These are phyloP conservation scores for Trichaptum fuscoviolaceum DNA, from an alignment of 768 basidiomycete genomes.

Conservation along the genomic window DNA sequence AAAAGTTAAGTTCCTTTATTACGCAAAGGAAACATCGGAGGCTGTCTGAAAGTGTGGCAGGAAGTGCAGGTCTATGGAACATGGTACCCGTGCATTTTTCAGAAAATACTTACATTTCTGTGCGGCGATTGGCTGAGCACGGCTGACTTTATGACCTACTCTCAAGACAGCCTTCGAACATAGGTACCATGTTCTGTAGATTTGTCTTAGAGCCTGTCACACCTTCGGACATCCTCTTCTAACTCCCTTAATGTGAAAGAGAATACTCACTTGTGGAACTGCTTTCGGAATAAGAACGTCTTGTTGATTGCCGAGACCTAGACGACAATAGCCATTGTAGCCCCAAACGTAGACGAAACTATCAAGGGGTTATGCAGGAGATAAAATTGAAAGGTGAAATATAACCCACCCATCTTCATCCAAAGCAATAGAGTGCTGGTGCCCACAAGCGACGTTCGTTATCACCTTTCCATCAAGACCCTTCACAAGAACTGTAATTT, in stretches of 20 bases:
- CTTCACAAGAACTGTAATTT: conserved; percentile 56
- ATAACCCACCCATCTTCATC: conserved; percentile 62
- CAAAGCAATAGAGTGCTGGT: conserved; percentile 81
- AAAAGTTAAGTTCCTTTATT: neutral
- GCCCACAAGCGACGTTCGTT: conserved; percentile 76
- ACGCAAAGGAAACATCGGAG: no score
- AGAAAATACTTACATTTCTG: no score
- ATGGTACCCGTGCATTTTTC: no score
- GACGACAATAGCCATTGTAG: conserved; percentile 85
- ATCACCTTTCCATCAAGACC: conserved; percentile 76
- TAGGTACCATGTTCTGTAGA: no score
- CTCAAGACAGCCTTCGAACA: no score
- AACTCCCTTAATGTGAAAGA: neutral
- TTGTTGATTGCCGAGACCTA: conserved; percentile 83
- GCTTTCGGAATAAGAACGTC: conserved; percentile 76
- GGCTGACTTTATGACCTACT: no score
- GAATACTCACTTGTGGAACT: conserved; percentile 62
- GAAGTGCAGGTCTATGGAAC: no score
- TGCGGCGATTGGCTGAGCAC: no score
- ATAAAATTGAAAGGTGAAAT: neutral
- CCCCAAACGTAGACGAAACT: conserved; percentile 84
- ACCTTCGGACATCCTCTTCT: no score
- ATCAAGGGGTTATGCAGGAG: conserved; percentile 5
- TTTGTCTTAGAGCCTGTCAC: no score
- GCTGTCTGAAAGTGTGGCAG: no score